phyloP scores from a whole-genome alignment of 83 land plant genomes.

The Picea abies region DNA sequence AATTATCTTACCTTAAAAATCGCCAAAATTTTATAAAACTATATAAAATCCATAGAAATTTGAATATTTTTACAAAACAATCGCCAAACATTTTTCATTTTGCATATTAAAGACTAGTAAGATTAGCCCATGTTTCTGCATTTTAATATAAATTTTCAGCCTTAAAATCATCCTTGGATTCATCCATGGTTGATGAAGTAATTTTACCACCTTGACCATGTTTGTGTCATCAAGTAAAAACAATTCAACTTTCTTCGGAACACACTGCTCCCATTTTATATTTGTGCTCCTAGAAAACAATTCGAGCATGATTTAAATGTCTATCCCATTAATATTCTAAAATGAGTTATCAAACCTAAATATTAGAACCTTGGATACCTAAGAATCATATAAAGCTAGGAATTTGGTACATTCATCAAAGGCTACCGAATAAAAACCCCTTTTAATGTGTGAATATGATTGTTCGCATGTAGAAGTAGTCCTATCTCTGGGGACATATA shows the following conservation, averaged over 20 bases:
- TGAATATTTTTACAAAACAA: too few species aligned
- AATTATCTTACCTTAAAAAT: too few species aligned
- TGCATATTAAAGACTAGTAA: too few species aligned
- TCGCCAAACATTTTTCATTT: too few species aligned
- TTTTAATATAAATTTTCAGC: too few species aligned
- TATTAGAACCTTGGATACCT: conserved; percentile 3
- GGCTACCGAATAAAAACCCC: conserved; percentile 29
- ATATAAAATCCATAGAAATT: too few species aligned
- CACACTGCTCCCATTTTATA: conserved; percentile 21
- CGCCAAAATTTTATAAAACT: too few species aligned
- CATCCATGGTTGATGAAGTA: conserved; percentile 26
- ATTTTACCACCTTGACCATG: conserved; percentile 27
- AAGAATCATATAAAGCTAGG: conserved; percentile 25
- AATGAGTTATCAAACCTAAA: conserved; percentile 27
- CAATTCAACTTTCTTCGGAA: conserved; percentile 33
- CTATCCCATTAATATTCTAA: conserved; percentile 26
- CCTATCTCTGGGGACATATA: background rate
- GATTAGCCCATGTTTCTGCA: too few species aligned
- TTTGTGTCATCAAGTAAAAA: conserved; percentile 31
- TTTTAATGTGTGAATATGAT: conserved; percentile 21
- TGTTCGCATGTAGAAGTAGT: background rate
- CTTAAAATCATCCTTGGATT: too few species aligned
- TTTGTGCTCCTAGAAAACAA: conserved; percentile 20
- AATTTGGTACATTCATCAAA: conserved; percentile 39
- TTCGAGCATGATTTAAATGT: conserved; percentile 19